Evolutionary conservation across 495 filamentous ascomycete species (phyloP), one percentile per base, ranked within the genome.

Genomic region (Hypoxylon crocopeplum): DNA sequence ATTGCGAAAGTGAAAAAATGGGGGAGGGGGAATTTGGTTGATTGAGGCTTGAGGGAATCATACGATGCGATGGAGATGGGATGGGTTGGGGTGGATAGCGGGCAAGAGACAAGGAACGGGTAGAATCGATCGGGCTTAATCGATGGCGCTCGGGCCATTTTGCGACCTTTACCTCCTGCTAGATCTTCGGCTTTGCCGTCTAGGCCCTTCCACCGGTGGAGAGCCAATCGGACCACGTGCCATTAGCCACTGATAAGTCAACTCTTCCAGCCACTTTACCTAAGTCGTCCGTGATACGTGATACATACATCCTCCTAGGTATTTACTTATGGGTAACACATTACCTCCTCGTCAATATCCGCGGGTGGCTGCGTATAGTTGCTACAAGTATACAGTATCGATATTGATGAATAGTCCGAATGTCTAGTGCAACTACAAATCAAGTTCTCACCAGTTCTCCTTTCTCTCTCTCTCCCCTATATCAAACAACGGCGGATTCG

Each of bases 101-200:
- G 32, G 6, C 13, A 34, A n/a, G 3, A 7, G 6, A n/a, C 32
- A n/a, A 29, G 32, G 15, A 27, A 3, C 17, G 17, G 5, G 34
- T 24, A 20, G 50, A 49, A 51, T 42, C 52, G 59, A 67, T 67
- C 63, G 60, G 67, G 53, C 51, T 64, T 40, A 59, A 59, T 64
- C 55, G 41, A 39, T 4, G 1, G 19, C 33, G 34, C 55, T 64
- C 41, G 54, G 48, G 45, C 34, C 53, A 48, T 24, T 7, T 19
- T 37, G 42, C 29, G 42, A 17, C 5, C 27, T 29, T 11, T 45
- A 11, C 48, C 40, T 42, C 13, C 42, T 22, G 15, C 17, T 22
- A 50, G 52, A 56, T 62, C 59, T 52, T 56, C 50, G 49, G 41
- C 49, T 42, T 32, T 44, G 19, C 44, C 44, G 41, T 53, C 47